Percentiles rank a stretch among this genome's conserved stretches.
Evolutionary conservation across 2,329 filamentous ascomycete species (phyloP).

Genomic region (Pseudopyricularia javanii): DNA sequence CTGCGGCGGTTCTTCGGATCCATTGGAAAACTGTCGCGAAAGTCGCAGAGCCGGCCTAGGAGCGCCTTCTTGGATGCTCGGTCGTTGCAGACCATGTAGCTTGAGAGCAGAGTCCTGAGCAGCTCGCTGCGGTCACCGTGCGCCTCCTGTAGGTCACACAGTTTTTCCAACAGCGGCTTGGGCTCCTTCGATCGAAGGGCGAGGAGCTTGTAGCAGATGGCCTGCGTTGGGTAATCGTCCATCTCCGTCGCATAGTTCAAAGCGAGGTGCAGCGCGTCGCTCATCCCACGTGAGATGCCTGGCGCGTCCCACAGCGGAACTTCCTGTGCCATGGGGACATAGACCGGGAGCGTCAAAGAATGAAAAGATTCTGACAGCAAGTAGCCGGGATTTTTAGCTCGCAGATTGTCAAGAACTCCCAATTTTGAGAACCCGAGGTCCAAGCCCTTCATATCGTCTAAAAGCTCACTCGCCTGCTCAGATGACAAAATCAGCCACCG

Average conservation of each 20-base stretch:
- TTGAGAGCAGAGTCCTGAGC: neutral
- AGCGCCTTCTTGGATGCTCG: neutral
- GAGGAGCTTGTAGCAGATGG: conserved; percentile 3
- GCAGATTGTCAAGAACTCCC: neutral
- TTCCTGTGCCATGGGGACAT: neutral
- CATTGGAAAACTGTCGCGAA: neutral
- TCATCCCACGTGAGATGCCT: neutral
- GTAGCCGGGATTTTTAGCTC: neutral
- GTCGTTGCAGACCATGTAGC: conserved; percentile 9
- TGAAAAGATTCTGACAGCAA: neutral
- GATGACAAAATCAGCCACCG: conserved; percentile 1
- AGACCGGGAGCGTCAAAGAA: neutral
- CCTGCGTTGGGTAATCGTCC: conserved; percentile 1
- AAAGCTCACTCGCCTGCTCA: neutral
- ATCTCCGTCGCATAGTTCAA: neutral
- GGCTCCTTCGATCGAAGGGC: neutral
- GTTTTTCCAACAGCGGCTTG: neutral
- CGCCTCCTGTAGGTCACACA: neutral
- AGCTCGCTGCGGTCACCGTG: neutral
- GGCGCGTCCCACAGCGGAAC: neutral
- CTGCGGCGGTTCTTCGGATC: neutral
- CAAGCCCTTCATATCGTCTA: neutral
- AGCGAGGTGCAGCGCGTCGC: neutral
- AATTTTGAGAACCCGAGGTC: neutral
- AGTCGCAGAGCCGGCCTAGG: neutral